phyloP scores from a whole-genome alignment of 176 grass and related monocot species.

The Musa troglodytarum region DNA sequence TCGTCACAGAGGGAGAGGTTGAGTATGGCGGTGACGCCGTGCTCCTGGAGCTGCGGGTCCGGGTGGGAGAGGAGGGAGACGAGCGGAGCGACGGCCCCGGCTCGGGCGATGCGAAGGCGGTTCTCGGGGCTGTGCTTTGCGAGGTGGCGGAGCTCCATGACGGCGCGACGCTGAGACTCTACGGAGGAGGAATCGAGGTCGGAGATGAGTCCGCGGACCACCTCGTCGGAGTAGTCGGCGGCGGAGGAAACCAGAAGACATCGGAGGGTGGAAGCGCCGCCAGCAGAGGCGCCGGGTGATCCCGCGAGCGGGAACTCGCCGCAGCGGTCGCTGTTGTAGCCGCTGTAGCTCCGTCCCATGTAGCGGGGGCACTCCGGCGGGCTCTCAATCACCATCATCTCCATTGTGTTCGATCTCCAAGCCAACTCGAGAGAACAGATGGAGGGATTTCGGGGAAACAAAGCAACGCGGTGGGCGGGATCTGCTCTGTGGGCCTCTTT shows the following conservation, averaged over 20 bases:
- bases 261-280: conserved; percentile 23
- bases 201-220: conserved; percentile 41
- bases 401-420: no score
- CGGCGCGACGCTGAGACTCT: conserved; percentile 44
- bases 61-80: conserved; percentile 51
- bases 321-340: conserved; percentile 60
- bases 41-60: conserved; percentile 69
- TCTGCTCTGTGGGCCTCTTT: no score
- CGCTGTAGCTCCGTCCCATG: conserved; percentile 24
- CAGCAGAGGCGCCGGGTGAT: conserved; percentile 19
- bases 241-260: conserved; percentile 63
- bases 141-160: conserved; percentile 68
- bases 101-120: conserved; percentile 57
- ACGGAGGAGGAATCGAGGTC: conserved; percentile 45
- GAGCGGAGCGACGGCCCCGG: conserved; percentile 53
- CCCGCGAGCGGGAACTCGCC: conserved; percentile 40
- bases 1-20: conserved; percentile 85
- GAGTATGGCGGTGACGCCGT: conserved; percentile 76
- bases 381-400: no score
- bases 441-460: no score
- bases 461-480: no score
- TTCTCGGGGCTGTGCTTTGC: conserved; percentile 92
- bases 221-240: conserved; percentile 50
- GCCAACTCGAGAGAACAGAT: no score
- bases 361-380: conserved; percentile 10